A percentile compares a stretch with the other conserved stretches of the same genome.
phyloP scores from a whole-genome alignment of 306 rosid genomes.

The Coriaria nepalensis region DNA sequence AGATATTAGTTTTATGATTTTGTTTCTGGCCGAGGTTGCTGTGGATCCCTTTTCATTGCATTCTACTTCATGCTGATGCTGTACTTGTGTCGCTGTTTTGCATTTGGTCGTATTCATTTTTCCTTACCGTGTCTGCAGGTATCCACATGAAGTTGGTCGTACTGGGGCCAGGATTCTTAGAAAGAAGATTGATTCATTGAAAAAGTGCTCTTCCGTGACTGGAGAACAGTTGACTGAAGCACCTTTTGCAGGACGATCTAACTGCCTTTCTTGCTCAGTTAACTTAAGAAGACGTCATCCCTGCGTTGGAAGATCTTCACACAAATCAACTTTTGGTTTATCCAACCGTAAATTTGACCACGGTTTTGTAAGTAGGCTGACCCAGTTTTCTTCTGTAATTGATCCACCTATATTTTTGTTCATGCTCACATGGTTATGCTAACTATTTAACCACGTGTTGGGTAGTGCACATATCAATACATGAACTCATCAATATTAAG shows the following conservation, averaged over 20 bases:
- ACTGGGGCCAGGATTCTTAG: constrained; percentile 28
- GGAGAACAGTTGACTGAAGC: constrained; percentile 25
- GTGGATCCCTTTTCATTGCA: not conserved
- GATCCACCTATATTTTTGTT: not conserved
- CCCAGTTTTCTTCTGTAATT: constrained; percentile 6
- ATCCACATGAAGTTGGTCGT: constrained; percentile 19
- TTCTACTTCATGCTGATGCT: not conserved
- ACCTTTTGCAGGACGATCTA: constrained; percentile 14
- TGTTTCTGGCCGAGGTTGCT: too few species aligned
- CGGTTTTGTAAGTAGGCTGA: constrained; percentile 32
- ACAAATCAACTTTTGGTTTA: constrained; percentile 35
- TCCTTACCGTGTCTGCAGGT: constrained; percentile 17
- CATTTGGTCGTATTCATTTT: not conserved
- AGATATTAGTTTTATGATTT: too few species aligned
- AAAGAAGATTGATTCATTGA: constrained; percentile 30
- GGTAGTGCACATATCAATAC: too few species aligned
- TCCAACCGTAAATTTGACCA: constrained; percentile 20
- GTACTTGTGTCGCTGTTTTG: not conserved
- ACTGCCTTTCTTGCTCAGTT: constrained; percentile 42
- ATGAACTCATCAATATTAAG: too few species aligned
- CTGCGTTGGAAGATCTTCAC: constrained; percentile 17
- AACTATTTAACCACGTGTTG: too few species aligned
- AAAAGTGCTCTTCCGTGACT: constrained; percentile 22
- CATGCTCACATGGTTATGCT: too few species aligned
- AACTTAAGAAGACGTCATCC: constrained; percentile 23